phyloP scores from a whole-genome alignment of 352 stramenopile genomes.

The Globisporangium cederbergense region DNA sequence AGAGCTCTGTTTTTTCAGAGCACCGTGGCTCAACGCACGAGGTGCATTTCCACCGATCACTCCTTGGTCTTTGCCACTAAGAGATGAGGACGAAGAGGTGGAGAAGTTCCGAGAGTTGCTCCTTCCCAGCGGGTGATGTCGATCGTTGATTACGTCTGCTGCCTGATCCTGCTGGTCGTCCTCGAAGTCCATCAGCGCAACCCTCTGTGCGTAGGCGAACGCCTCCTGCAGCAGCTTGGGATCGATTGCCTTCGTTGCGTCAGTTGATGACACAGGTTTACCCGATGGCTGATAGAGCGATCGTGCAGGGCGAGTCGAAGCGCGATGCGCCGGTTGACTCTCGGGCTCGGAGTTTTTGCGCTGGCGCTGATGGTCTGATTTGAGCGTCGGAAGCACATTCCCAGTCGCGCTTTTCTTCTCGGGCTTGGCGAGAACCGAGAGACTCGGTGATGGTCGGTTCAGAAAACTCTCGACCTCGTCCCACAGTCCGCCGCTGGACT shows the following conservation, averaged over 20 bases:
- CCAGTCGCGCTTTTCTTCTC: constrained; percentile 17
- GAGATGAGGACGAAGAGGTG: constrained; percentile 9
- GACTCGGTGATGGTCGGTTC: constrained; percentile 61
- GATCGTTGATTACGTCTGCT: constrained; percentile 15
- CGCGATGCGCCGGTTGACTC: constrained; percentile 22
- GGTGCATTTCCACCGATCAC: background rate
- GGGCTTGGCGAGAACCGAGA: constrained; percentile 38
- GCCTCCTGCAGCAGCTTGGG: constrained; percentile 67
- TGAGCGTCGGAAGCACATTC: constrained; percentile 46
- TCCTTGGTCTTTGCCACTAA: background rate
- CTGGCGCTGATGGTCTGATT: constrained; percentile 16
- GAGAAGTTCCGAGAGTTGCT: constrained; percentile 9
- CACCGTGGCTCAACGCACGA: background rate
- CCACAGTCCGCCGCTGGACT: constrained; percentile 48
- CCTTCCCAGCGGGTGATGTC: constrained; percentile 7
- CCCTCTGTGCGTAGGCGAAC: constrained; percentile 63
- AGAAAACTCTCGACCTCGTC: constrained; percentile 75
- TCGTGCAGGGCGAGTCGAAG: constrained; percentile 20
- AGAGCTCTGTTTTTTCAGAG: constrained; percentile 15
- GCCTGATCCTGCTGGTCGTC: constrained; percentile 27
- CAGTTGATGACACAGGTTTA: constrained; percentile 2
- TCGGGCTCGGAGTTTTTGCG: constrained; percentile 19
- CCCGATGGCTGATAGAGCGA: constrained; percentile 10
- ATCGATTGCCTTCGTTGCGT: constrained; percentile 38
- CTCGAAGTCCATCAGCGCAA: constrained; percentile 46